phyloP scores from a whole-genome alignment of 2,329 filamentous ascomycete genomes.

The Phaeosphaeriaceae sp. region DNA sequence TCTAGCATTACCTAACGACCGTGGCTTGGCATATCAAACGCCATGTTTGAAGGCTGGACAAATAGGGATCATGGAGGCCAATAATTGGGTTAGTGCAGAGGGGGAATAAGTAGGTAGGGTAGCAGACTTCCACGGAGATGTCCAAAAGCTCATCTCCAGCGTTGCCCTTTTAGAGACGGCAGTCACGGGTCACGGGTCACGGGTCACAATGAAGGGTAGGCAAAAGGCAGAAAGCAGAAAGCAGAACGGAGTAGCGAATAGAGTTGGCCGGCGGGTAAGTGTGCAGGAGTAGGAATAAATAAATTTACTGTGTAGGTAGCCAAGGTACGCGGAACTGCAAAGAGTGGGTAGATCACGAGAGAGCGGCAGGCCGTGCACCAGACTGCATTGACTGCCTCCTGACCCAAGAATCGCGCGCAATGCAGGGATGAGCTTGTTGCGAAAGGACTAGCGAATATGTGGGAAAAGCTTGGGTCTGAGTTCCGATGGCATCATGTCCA shows the following conservation, averaged over 20 bases:
- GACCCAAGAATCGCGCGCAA: constrained; percentile 39
- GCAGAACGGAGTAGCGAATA: constrained; percentile 22
- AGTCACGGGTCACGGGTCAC: too few species aligned
- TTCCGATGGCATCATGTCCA: constrained; percentile 38
- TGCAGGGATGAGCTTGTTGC: constrained; percentile 27
- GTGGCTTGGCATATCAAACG: constrained; percentile 36
- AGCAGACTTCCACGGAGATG: constrained; percentile 42
- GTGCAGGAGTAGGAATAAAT: constrained; percentile 6
- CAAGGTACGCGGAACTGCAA: too few species aligned
- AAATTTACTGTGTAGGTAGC: background rate
- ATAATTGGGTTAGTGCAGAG: constrained; percentile 20
- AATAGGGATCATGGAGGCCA: constrained; percentile 22
- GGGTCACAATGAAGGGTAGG: too few species aligned
- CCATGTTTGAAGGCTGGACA: constrained; percentile 19
- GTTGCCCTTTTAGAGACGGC: constrained; percentile 17
- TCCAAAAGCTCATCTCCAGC: constrained; percentile 20
- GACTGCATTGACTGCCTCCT: constrained; percentile 39
- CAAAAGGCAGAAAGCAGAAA: constrained; percentile 26
- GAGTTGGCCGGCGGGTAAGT: constrained; percentile 13
- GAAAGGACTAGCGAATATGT: constrained; percentile 24
- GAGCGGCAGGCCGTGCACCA: constrained; percentile 36
- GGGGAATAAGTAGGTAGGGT: constrained; percentile 11
- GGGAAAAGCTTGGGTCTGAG: constrained; percentile 33
- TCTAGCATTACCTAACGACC: constrained; percentile 37
- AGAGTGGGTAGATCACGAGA: constrained; percentile 42